Conservation (phyloP, 352 stramenopile genomes). For the Phytophthora sansomeana region DNA sequence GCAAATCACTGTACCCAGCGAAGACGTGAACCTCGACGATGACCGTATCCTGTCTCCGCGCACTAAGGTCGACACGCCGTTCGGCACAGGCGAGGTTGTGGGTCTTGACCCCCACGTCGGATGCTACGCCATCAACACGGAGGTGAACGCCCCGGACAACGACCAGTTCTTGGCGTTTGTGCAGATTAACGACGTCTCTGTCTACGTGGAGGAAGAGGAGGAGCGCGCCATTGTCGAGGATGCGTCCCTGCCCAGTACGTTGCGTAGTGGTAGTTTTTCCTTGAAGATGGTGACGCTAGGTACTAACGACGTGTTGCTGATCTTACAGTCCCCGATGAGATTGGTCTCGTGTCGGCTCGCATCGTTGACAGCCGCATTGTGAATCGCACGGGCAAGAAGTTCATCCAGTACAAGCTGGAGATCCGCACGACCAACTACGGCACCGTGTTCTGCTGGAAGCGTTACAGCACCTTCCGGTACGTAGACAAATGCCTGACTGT, state of each 20-base stretch:
- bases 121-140: conserved; percentile 89
- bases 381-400: conserved; percentile 87
- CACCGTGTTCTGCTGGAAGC: conserved; percentile 90
- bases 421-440: conserved; percentile 90
- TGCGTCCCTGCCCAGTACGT: conserved; percentile 79
- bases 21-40: conserved; percentile 83
- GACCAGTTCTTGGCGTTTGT: conserved; percentile 88
- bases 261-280: conserved; percentile 10
- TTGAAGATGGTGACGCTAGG: conserved; percentile 19
- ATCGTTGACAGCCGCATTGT: conserved; percentile 89
- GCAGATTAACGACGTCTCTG: conserved; percentile 77
- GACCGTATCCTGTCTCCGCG: conserved; percentile 87
- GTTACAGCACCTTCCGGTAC: conserved; percentile 90
- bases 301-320: conserved; percentile 24
- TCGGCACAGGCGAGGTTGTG: conserved; percentile 83
- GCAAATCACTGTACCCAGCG: conserved; percentile 73
- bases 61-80: conserved; percentile 87
- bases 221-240: conserved; percentile 86
- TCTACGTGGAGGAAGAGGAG: conserved; percentile 77
- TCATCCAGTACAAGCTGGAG: conserved; percentile 92
- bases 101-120: conserved; percentile 88
- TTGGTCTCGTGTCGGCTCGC: conserved; percentile 77
- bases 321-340: conserved; percentile 80
- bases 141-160: conserved; percentile 75
- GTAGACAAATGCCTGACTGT: conserved; percentile 4